phyloP scores from a whole-genome alignment of 2,329 filamentous ascomycete species.

The Pseudogymnoascus pannorum region DNA sequence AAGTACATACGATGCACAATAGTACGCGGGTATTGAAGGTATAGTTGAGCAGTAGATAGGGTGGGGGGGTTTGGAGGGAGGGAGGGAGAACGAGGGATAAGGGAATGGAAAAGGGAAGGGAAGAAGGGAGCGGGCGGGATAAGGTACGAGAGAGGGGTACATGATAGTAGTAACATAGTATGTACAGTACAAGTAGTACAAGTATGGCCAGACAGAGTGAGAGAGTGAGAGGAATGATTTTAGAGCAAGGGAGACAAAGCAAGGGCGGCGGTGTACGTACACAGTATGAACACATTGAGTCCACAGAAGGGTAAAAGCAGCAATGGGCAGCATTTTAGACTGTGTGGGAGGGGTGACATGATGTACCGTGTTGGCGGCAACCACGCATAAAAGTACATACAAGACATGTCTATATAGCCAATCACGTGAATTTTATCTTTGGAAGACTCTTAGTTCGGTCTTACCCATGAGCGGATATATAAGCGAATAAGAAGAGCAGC shows the following conservation, averaged over 20 bases:
- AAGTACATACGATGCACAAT: neutral
- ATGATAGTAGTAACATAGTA: neutral
- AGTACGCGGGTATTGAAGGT: too few species aligned
- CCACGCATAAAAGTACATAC: neutral
- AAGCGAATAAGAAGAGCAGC: neutral
- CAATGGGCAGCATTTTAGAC: neutral
- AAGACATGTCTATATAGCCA: neutral
- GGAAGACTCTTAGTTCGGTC: neutral
- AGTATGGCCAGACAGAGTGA: too few species aligned
- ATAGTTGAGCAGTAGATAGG: too few species aligned
- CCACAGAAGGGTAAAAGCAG: neutral
- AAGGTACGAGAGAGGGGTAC: neutral
- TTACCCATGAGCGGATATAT: neutral
- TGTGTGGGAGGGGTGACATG: neutral
- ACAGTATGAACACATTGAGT: too few species aligned
- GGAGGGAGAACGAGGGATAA: neutral
- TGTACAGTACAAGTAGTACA: neutral
- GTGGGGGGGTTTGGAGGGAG: too few species aligned
- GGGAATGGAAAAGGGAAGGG: neutral
- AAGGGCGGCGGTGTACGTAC: too few species aligned
- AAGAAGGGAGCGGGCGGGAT: neutral
- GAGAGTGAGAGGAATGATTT: too few species aligned
- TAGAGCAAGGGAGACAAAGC: too few species aligned
- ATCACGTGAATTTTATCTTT: conserved; percentile 1
- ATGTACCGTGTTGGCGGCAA: neutral